Base-by-base conservation (phyloP, 1,284 basidiomycete genomes). In the Lignosus rhinocerotis region DNA sequence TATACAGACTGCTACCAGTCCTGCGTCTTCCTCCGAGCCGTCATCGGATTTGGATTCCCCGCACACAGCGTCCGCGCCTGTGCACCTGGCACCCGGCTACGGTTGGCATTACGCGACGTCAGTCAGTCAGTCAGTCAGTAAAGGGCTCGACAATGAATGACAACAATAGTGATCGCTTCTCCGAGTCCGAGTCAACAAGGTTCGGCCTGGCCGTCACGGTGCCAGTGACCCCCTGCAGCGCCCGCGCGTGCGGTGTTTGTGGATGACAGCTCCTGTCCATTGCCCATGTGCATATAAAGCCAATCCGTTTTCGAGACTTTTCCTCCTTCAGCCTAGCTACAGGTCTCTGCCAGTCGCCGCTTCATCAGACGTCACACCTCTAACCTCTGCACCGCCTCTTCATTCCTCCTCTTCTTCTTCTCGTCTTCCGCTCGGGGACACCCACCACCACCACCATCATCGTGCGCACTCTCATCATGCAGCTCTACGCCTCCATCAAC, bases 211-310 rank as follows among this genome's bases (percentile, higher is more conserved):
- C 44, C 47, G 43, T 39, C 31, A 36, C n/a, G n/a, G n/a, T n/a
- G n/a, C n/a, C n/a, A n/a, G n/a, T n/a, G n/a, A n/a, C n/a, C n/a
- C n/a, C n/a, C n/a, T n/a, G n/a, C n/a, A n/a, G n/a, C n/a, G 2
- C 25, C 25, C 25, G 25, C 25, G 25, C 2, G 25, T 4, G 25
- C 25, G 25, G 25, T 25, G 25, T 4, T 25, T 2, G 4, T 25
- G 25, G 25, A 25, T 63, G 61, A 60, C 61, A 63, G 61, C 55
- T 63, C 58, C 61, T 63, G 61, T 63, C 56, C 46, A 60, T 43
- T 30, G 53, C 44, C 42, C 42, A 17, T 42, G 47, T 39, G 32
- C 46, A 57, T 58, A 60, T 60, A 60, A 53, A 42, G 41, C 31
- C 42, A 25, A 16, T 42, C 31, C 25, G 19, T 21, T 36, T 19